These are phyloP conservation scores for Neolentinus lepideus DNA, from an alignment of 1,284 basidiomycete genomes.

Conservation along the genomic window DNA sequence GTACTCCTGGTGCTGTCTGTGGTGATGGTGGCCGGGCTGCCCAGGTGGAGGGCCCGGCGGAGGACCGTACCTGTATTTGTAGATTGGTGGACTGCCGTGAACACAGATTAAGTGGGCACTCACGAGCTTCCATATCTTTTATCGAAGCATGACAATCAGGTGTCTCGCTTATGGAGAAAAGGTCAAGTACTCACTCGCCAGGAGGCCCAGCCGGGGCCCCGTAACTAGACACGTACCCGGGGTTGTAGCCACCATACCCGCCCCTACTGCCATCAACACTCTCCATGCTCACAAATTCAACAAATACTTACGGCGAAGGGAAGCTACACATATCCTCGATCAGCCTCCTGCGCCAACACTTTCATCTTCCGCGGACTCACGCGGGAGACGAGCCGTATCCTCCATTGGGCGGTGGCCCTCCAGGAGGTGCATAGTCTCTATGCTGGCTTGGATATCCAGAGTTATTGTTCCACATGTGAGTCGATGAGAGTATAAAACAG, in stretches of 20 bases:
- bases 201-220: background rate
- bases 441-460: background rate
- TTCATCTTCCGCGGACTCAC: background rate
- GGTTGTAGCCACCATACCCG: background rate
- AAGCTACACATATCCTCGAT: background rate
- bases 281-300: background rate
- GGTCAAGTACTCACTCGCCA: background rate
- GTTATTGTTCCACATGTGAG: conserved; percentile 2
- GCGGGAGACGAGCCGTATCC: background rate
- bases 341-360: background rate
- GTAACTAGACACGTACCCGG: background rate
- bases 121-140: background rate
- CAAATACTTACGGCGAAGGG: background rate
- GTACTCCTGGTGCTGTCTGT: background rate
- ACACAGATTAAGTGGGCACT: background rate
- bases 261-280: background rate
- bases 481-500: background rate
- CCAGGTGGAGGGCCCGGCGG: background rate
- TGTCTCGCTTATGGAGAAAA: no score
- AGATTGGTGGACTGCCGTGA: background rate
- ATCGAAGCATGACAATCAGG: background rate
- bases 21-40: background rate
- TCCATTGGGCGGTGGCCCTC: background rate
- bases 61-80: conserved; percentile 1
- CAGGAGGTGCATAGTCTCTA: background rate